These are phyloP conservation scores for Lipomyces mesembrius DNA, from an alignment of 805 yeast species.

Conservation along the genomic window DNA sequence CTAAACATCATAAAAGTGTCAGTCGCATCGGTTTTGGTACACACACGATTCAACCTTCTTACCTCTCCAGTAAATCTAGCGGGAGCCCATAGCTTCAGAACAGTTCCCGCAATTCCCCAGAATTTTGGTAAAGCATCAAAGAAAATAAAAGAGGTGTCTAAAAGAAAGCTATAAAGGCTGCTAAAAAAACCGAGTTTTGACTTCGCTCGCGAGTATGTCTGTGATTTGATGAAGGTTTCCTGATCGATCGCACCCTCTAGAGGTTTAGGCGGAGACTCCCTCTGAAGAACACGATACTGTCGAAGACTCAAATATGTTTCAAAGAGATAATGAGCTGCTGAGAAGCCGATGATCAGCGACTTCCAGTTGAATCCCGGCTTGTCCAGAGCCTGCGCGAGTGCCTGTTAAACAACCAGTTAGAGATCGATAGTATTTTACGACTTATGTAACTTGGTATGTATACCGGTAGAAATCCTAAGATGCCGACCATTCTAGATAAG, in stretches of 20 bases:
- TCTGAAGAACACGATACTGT: constrained; percentile 69
- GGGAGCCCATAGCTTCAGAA: constrained; percentile 45
- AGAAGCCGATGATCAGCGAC: constrained; percentile 68
- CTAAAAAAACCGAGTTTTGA: constrained; percentile 66
- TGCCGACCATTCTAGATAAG: background rate
- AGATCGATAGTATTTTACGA: background rate
- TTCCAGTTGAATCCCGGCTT: constrained; percentile 81
- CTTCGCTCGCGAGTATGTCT: constrained; percentile 79
- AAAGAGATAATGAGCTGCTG: constrained; percentile 74
- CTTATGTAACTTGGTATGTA: background rate
- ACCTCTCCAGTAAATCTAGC: constrained; percentile 53
- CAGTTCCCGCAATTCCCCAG: constrained; percentile 57
- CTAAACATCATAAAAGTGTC: background rate
- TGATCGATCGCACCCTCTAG: constrained; percentile 68
- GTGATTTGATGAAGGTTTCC: constrained; percentile 76
- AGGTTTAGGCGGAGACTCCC: constrained; percentile 66
- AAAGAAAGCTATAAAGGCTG: constrained; percentile 56
- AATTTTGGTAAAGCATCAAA: constrained; percentile 67
- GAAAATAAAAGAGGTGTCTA: constrained; percentile 62
- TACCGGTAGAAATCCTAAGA: constrained; percentile 2
- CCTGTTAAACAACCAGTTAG: constrained; percentile 12
- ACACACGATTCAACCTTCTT: background rate
- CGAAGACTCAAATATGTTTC: constrained; percentile 75
- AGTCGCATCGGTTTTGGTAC: background rate
- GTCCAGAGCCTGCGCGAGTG: constrained; percentile 50